Percentiles rank a stretch among this genome's conserved stretches.
phyloP scores from a whole-genome alignment of 805 yeast species.

The Candida gorgasii region DNA sequence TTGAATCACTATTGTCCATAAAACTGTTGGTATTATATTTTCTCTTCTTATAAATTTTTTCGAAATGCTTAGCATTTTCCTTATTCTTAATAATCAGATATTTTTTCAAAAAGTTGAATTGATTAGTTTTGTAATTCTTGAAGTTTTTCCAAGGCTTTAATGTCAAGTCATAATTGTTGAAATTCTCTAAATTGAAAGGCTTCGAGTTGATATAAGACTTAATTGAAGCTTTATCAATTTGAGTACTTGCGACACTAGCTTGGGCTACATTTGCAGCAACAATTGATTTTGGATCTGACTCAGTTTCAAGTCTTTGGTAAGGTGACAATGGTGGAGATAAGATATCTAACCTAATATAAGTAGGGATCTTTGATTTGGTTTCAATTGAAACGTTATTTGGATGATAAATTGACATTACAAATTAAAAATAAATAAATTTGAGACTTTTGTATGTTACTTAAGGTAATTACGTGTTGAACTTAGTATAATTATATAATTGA shows the following conservation, averaged over 20 bases:
- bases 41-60: constrained; percentile 22
- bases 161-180: constrained; percentile 45
- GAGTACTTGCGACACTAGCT: constrained; percentile 3
- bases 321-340: constrained; percentile 51
- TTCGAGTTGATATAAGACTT: constrained; percentile 16
- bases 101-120: constrained; percentile 53
- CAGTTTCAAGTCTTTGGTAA: constrained; percentile 24
- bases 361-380: constrained; percentile 13
- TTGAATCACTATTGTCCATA: constrained; percentile 16
- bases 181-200: constrained; percentile 51
- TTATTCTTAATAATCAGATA: constrained; percentile 37
- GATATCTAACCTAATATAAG: constrained; percentile 22
- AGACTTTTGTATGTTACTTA: background rate
- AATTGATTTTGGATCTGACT: constrained; percentile 1
- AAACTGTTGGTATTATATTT: constrained; percentile 17
- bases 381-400: constrained; percentile 31
- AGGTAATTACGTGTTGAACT: background rate
- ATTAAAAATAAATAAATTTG: constrained; percentile 1
- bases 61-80: constrained; percentile 17
- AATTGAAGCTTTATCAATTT: constrained; percentile 9
- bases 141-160: constrained; percentile 54
- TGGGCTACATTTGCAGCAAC: background rate
- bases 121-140: constrained; percentile 48
- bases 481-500: constrained; percentile 1
- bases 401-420: constrained; percentile 32